phyloP scores from a whole-genome alignment of 345 rosid species.

The Balakata baccata region DNA sequence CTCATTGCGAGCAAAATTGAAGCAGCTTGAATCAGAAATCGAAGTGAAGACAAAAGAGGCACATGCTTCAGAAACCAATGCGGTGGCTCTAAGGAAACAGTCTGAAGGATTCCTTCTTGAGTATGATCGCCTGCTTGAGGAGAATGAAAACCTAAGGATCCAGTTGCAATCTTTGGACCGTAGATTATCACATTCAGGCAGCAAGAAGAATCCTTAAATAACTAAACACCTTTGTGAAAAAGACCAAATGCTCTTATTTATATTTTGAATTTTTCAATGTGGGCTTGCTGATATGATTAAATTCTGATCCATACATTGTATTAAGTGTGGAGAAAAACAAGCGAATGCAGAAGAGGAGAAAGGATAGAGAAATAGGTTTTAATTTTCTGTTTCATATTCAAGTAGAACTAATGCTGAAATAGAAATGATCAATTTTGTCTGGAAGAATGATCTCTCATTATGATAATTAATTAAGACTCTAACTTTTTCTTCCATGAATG shows the following conservation, averaged over 20 bases:
- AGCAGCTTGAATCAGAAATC: slow-evolving; percentile 49
- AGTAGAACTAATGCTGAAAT: slow-evolving; percentile 12
- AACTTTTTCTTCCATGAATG: background rate
- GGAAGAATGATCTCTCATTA: background rate
- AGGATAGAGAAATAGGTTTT: slow-evolving; percentile 4
- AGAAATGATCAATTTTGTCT: slow-evolving; percentile 20
- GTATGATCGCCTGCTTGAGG: slow-evolving; percentile 79
- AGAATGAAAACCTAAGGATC: slow-evolving; percentile 63
- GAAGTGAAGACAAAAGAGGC: slow-evolving; percentile 52
- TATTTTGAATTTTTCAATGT: slow-evolving; percentile 9
- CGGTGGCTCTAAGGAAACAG: slow-evolving; percentile 76
- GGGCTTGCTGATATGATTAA: slow-evolving; percentile 13
- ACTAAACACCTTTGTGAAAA: slow-evolving; percentile 7
- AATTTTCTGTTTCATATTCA: slow-evolving; percentile 11
- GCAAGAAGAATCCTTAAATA: slow-evolving; percentile 69
- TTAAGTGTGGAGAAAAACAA: slow-evolving; percentile 7
- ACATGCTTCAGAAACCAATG: slow-evolving; percentile 59
- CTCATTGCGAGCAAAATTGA: slow-evolving; percentile 37
- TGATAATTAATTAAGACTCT: background rate
- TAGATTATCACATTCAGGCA: slow-evolving; percentile 47
- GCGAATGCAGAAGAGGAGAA: background rate
- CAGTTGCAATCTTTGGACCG: slow-evolving; percentile 67
- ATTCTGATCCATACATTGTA: slow-evolving; percentile 9
- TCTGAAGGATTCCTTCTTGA: slow-evolving; percentile 93
- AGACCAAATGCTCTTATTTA: background rate